These are phyloP conservation scores for Acacia concinna DNA, from an alignment of 331 rosid species.

Conservation along the genomic window DNA sequence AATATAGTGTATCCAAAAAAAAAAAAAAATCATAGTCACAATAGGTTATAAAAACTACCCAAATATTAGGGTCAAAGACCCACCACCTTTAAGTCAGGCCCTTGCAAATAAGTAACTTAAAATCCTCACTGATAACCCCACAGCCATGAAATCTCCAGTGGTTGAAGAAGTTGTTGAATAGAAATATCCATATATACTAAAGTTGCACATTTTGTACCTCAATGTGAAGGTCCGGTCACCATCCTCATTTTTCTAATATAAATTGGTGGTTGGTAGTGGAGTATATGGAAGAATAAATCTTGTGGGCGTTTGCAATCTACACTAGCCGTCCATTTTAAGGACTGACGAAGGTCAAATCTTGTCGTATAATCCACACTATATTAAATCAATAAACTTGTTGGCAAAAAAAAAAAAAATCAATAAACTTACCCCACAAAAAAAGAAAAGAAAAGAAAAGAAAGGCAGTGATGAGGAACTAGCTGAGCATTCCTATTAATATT, in stretches of 20 bases:
- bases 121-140: neutral
- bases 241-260: neutral
- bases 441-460: no score
- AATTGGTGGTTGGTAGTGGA: neutral
- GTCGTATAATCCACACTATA: neutral
- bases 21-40: no score
- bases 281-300: neutral
- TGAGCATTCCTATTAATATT: neutral
- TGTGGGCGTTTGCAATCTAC: neutral
- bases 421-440: neutral
- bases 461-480: neutral
- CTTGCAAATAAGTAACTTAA: no score
- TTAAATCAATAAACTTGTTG: neutral
- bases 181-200: no score
- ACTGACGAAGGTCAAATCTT: neutral
- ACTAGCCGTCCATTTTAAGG: neutral
- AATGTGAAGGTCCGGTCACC: no score
- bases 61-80: neutral
- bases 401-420: no score
- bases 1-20: no score
- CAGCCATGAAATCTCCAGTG: neutral
- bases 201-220: neutral
- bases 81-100: no score
- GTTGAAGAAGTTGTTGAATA: neutral
- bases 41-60: neutral